phyloP scores from a whole-genome alignment of 1,284 basidiomycete species.

The Cryptococcus sp. region DNA sequence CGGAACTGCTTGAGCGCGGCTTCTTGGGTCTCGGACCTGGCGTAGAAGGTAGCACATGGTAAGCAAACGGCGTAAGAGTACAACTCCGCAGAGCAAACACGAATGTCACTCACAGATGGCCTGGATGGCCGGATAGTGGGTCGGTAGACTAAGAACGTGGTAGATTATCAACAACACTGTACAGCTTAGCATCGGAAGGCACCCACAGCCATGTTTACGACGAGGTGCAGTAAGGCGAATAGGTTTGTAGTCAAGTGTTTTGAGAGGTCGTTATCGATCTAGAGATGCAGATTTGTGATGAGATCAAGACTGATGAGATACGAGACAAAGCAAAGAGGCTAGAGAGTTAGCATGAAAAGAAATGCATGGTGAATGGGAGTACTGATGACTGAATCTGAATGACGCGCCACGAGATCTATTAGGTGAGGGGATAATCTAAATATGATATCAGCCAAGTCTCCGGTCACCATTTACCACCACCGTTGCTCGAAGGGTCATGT shows the following conservation, averaged over 20 bases:
- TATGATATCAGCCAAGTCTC: no score
- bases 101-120: constrained; percentile 63
- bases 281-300: background rate
- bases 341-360: background rate
- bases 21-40: constrained; percentile 63
- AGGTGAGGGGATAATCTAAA: no score
- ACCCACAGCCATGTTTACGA: background rate
- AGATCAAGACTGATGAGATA: background rate
- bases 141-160: constrained; percentile 27
- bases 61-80: background rate
- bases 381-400: background rate
- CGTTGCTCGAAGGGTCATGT: no score
- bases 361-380: background rate
- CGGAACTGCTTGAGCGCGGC: constrained; percentile 72
- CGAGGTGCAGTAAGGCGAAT: background rate
- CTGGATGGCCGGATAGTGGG: constrained; percentile 73
- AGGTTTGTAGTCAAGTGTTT: background rate
- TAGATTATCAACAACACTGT: background rate
- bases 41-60: background rate
- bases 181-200: background rate
- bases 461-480: no score
- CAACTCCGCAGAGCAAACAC: background rate
- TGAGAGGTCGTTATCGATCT: background rate
- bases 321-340: background rate
- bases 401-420: background rate